Base-by-base conservation (phyloP, 352 stramenopile species). In the Phytopythium mirpurense region DNA sequence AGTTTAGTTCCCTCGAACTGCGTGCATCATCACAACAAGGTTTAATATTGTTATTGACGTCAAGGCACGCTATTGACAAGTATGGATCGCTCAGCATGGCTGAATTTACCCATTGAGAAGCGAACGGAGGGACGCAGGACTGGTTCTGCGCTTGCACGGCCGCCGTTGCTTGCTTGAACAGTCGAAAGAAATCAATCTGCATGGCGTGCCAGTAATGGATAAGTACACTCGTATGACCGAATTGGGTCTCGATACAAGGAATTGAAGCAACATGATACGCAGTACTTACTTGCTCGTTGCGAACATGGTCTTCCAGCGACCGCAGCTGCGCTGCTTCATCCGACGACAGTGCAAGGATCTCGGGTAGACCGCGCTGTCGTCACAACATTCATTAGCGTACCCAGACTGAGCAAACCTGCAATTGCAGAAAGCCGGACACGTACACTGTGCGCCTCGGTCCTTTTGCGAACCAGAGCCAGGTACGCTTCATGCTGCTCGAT, bases 401-500 rank as follows among this genome's bases (percentile, higher is more conserved):
- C 14, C 24, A 6, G 2, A 21, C 41, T 14, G 6, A 18, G 3
- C 31, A 32, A 12, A 5, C 23, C 5, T 9, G 14, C 3, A 12
- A 21, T 1, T 10, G 11, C 11, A 21, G 12, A 11, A 23, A 2
- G 12, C 8, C 44, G 5, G 42, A 34, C 11, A 48, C 59, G 32
- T 58, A 90, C 79, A 47, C 69, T 64, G 51, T 78, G 65, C 2
- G 71, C 75, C 5, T 68, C 36, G 3, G 63, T 62, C 0, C 71
- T 48, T 52, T 83, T 86, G 38, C 65, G 69, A 49, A 74, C 53
- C 32, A 90, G 46, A 23, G 46, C 36, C 38, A 83, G 62, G 56
- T 81, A 90, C 36, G 57, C 57, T 23, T 78, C 60, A 49, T 91
- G 81, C 40, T 89, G 56, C 2, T 37, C 41, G 31, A 89, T 61